Base-by-base conservation (phyloP, 2,329 filamentous ascomycete species). In the Aspergillus felis region DNA sequence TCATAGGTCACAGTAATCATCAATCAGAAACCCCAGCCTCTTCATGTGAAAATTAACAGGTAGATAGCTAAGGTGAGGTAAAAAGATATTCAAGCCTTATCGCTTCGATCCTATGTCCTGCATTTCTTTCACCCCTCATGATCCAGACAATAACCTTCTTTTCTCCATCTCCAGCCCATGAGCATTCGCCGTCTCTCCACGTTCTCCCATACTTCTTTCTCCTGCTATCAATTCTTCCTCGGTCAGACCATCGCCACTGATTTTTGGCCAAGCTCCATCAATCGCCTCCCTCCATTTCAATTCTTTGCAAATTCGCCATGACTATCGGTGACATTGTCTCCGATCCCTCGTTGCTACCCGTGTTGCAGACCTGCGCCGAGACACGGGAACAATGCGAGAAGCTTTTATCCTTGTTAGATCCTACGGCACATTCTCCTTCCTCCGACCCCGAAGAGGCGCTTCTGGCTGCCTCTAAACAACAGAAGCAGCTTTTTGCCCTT, bases 401-500 rank as follows among this genome's bases (percentile, higher is more conserved):
- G 27, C 75, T 83, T 48, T 72, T 84, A 50, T 67, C 78, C 44
- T 81, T 92, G 56, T 79, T 91, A 49, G 76, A 80, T 51, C 78
- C 81, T 48, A 74, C 80, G 38, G 67, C 77, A 50, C 73, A 80
- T 49, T 69, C 73, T 50, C 51, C 68, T 12, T 62, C 66, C 5
- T 73, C 79, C 38, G 68, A 77, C 24, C 74, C 79, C 7, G 78
- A 83, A 35, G 78, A 80, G 25, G 70, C 79, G 46, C 81, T 83
- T 64, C 75, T 84, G 28, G 83, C 85, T 57, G 80, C 90, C 29
- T 87, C 87, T 7, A 88, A 86, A 69, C 86, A 90, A 69, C 91
- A 95, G 72, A 95, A 94, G 71, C 79, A 86, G 1, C 84, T 97
- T 3, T 85, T 89, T 64, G 87, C 91, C 55, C 87, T 91, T 66